These are phyloP conservation scores for Verruconis gallopava DNA, from an alignment of 2,329 filamentous ascomycete genomes.

Conservation along the genomic window DNA sequence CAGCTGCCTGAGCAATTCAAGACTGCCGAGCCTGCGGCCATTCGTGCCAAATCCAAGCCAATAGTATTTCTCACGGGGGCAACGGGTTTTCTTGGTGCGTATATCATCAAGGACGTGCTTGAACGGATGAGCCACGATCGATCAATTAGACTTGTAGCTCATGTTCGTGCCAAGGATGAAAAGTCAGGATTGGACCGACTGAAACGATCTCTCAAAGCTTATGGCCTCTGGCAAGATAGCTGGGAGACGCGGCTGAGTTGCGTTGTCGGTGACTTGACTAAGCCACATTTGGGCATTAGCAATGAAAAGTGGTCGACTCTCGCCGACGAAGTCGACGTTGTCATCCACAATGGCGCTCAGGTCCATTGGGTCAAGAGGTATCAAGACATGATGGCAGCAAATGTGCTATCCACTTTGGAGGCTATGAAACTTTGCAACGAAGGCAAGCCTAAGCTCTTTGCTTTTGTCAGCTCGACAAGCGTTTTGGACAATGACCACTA, in stretches of 20 bases:
- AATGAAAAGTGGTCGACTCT: slow-evolving; percentile 52
- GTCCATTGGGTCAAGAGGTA: slow-evolving; percentile 79
- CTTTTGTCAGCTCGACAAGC: slow-evolving; percentile 72
- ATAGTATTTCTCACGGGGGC: slow-evolving; percentile 78
- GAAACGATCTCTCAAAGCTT: slow-evolving; percentile 54
- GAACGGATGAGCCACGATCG: slow-evolving; percentile 42
- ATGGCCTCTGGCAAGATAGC: slow-evolving; percentile 62
- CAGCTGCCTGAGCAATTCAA: slow-evolving; percentile 33
- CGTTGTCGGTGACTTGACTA: slow-evolving; percentile 60
- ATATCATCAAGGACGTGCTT: slow-evolving; percentile 64
- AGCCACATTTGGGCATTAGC: slow-evolving; percentile 61
- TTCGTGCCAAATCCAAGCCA: slow-evolving; percentile 21
- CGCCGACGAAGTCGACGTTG: slow-evolving; percentile 50
- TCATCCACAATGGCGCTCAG: slow-evolving; percentile 65
- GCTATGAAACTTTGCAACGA: slow-evolving; percentile 61
- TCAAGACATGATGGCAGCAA: slow-evolving; percentile 54
- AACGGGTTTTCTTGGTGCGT: slow-evolving; percentile 79
- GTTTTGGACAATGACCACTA: slow-evolving; percentile 75
- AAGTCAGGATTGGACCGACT: slow-evolving; percentile 52
- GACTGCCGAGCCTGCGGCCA: slow-evolving; percentile 17
- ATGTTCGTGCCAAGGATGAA: slow-evolving; percentile 57
- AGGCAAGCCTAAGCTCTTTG: slow-evolving; percentile 66
- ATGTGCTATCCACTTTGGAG: slow-evolving; percentile 72
- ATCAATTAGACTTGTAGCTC: slow-evolving; percentile 53
- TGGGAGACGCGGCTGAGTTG: slow-evolving; percentile 55